These are phyloP conservation scores for Apostasia ramifera DNA, from an alignment of 106 monocot genomes.

Conservation along the genomic window DNA sequence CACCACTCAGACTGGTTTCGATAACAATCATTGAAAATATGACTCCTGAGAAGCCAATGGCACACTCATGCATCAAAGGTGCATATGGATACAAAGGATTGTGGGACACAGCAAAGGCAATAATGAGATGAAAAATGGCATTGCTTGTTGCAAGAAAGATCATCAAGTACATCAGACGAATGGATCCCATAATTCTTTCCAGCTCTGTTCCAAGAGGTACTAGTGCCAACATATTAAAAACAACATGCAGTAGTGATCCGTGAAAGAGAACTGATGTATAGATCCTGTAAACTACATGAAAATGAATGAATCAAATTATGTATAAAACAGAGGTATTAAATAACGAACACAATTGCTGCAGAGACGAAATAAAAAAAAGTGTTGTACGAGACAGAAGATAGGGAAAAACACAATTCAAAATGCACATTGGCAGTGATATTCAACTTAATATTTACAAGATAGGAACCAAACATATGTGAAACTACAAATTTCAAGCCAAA, in stretches of 20 bases:
- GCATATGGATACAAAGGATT: conserved; percentile 58
- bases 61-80: conserved; percentile 63
- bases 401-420: too few relatives aligned
- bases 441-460: too few relatives aligned
- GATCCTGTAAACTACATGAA: conserved; percentile 79
- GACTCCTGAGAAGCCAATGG: conserved; percentile 93
- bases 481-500: too few relatives aligned
- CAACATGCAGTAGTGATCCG: conserved; percentile 79
- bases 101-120: conserved; percentile 59
- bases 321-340: neutral
- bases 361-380: too few relatives aligned
- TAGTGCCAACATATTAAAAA: conserved; percentile 95
- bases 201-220: conserved; percentile 79
- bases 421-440: too few relatives aligned
- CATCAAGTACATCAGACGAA: conserved; percentile 78
- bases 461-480: too few relatives aligned
- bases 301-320: neutral
- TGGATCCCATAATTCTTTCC: conserved; percentile 88
- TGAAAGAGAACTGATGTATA: conserved; percentile 86
- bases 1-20: conserved; percentile 82
- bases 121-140: conserved; percentile 62
- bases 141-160: conserved; percentile 74
- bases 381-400: too few relatives aligned
- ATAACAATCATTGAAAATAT: conserved; percentile 96
- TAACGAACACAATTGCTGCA: neutral